Conservation (phyloP, 768 basidiomycete genomes). For the Fomitopsis pulvina region DNA sequence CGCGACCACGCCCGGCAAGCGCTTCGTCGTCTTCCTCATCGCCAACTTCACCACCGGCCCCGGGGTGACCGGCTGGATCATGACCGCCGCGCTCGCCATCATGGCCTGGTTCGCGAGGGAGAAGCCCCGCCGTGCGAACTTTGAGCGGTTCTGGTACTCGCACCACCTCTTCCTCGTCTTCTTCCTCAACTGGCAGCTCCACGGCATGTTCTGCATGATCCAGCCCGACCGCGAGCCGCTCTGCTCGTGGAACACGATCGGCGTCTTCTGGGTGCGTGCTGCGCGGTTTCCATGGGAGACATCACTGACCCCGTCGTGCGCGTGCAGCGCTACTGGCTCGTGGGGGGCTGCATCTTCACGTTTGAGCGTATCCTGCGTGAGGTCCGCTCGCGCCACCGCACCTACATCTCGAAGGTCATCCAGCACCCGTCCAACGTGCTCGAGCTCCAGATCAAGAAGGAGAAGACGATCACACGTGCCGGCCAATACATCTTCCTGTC, state of each 20-base stretch:
- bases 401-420: slow-evolving; percentile 91
- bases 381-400: slow-evolving; percentile 82
- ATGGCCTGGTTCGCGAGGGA: slow-evolving; percentile 88
- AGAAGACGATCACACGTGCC: slow-evolving; percentile 74
- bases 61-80: slow-evolving; percentile 82
- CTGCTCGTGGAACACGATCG: slow-evolving; percentile 80
- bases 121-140: slow-evolving; percentile 68
- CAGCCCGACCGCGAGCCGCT: slow-evolving; percentile 82
- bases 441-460: slow-evolving; percentile 97
- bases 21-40: slow-evolving; percentile 61
- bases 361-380: slow-evolving; percentile 88
- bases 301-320: background rate
- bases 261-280: slow-evolving; percentile 85
- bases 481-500: slow-evolving; percentile 92
- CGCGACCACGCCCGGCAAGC: slow-evolving; percentile 47
- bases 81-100: slow-evolving; percentile 62
- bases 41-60: slow-evolving; percentile 84
- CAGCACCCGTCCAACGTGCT: slow-evolving; percentile 92
- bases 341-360: slow-evolving; percentile 83
- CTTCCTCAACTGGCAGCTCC: slow-evolving; percentile 92
- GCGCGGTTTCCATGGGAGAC: background rate
- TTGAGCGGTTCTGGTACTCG: slow-evolving; percentile 87
- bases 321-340: slow-evolving; percentile 78
- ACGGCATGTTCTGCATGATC: slow-evolving; percentile 97
- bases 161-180: slow-evolving; percentile 89